Evolutionary conservation across 2,329 filamentous ascomycete genomes (phyloP).

Genomic region (Gaeumannomyces tritici): DNA sequence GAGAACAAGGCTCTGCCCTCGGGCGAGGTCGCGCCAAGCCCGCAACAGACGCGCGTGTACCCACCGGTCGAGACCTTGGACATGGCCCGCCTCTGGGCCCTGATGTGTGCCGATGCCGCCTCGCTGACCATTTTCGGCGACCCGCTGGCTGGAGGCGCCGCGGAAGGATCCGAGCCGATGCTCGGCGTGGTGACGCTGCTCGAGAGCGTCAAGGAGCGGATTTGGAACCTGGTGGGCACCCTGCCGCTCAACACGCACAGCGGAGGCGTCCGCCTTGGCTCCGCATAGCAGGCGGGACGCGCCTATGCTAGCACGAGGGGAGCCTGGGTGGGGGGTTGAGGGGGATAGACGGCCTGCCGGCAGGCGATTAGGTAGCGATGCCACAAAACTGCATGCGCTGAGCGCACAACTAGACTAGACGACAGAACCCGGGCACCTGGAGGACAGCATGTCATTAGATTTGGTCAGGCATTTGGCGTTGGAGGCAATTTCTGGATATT

Average conservation of each 20-base stretch:
- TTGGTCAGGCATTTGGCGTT: background rate
- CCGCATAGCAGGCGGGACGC: background rate
- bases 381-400: background rate
- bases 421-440: background rate
- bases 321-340: too few relatives aligned
- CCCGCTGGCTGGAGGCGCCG: background rate
- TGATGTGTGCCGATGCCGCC: background rate
- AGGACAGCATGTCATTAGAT: too few relatives aligned
- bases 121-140: slow-evolving; percentile 1
- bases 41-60: background rate
- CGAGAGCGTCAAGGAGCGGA: background rate
- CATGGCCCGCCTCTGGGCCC: background rate
- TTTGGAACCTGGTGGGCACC: background rate
- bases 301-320: too few relatives aligned
- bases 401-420: background rate
- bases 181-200: slow-evolving; percentile 1
- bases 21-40: background rate
- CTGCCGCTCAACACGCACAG: background rate
- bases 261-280: background rate
- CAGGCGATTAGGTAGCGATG: background rate
- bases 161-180: background rate
- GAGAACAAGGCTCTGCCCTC: background rate
- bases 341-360: background rate
- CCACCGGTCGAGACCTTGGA: background rate
- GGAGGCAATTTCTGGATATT: too few relatives aligned